Percentiles rank a stretch among this genome's conserved stretches.
Conservation (phyloP, 2,329 filamentous ascomycete species). For the Diaporthe capsici region DNA sequence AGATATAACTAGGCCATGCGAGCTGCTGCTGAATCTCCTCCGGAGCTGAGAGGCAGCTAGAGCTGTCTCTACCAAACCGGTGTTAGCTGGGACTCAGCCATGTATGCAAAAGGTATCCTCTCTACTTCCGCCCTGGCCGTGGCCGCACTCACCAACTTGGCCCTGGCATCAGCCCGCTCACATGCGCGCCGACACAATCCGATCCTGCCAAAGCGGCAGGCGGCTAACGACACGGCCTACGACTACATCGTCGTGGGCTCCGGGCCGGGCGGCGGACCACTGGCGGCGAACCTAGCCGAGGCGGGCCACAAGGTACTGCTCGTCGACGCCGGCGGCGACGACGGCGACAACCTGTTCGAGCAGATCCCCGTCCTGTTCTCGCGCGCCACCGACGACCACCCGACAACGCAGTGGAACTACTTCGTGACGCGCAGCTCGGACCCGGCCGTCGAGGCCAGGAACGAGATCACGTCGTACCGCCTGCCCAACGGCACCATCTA, state of each 20-base stretch:
- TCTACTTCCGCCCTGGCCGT: not conserved
- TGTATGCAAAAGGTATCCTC: not conserved
- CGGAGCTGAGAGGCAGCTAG: not conserved
- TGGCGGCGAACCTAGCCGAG: conserved; percentile 37
- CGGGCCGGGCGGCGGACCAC: conserved; percentile 36
- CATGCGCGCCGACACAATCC: conserved; percentile 11
- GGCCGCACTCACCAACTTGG: not conserved
- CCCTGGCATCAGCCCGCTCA: not conserved
- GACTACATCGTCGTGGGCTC: conserved; percentile 41
- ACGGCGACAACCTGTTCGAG: conserved; percentile 55
- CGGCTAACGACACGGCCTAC: conserved; percentile 23
- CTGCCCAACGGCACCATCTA: conserved; percentile 66
- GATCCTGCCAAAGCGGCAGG: conserved; percentile 18
- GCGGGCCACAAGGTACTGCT: conserved; percentile 39
- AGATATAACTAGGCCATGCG: not conserved
- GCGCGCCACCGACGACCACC: conserved; percentile 67
- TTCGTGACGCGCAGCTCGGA: conserved; percentile 74
- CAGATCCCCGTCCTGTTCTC: conserved; percentile 55
- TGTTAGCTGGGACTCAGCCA: not conserved
- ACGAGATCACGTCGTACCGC: conserved; percentile 72
- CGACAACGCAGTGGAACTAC: conserved; percentile 72
- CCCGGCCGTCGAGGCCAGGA: conserved; percentile 63
- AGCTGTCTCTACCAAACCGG: not conserved
- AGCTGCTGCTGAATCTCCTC: not conserved
- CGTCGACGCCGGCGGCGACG: conserved; percentile 71